Evolutionary conservation across 2,329 filamentous ascomycete genomes (phyloP), one percentile per base, ranked within the genome.

Genomic region (Malbranchea cinnamomea): DNA sequence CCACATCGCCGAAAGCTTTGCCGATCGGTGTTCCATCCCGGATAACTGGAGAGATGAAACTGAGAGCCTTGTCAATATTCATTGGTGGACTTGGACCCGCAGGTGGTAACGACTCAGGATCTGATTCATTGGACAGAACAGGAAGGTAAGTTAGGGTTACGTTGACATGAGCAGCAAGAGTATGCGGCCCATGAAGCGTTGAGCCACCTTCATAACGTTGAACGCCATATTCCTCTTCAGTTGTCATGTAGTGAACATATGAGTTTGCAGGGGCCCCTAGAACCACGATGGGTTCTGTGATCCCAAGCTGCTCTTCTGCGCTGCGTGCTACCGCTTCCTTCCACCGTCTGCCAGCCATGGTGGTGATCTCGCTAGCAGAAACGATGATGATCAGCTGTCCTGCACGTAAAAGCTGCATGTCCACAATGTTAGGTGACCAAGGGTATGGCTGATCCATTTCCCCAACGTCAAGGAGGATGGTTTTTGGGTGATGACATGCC

Each of bases 121-220:
- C 36, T 1, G 45, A 36, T 53, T 60, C 59, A 32, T 60, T 58
- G 7, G 63, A 62, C 3, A 91, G 68, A 49, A 76, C 77, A 10
- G 65, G 66, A 3, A 89, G 68, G 49, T 78, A 72, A 1, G 65
- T 68, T n/a, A 84, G 62, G 0, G 82, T 85, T 24, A 87, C 63
- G 52, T 91, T 85, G 57, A 94, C 80, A 58, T 89, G 89, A 1
- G 84, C 87, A 20, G 78, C 71, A 7, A 94, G 67, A 1, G 83
- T 81, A 52, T 84, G 73, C 2, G 69, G 78, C 0, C 87, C 87
- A 50, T 80, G 89, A 2, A 95, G 70, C 0, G 87, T 95, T 5
- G 79, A 87, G 0, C 82, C 87, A n/a, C 85, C 87, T 57, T 95
- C 87, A 55, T 94, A 94, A 6, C 87, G 76, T 57, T 94, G 87